Percentiles rank a stretch among this genome's conserved stretches.
phyloP scores from a whole-genome alignment of 352 stramenopile species.

The Plasmopara muralis region DNA sequence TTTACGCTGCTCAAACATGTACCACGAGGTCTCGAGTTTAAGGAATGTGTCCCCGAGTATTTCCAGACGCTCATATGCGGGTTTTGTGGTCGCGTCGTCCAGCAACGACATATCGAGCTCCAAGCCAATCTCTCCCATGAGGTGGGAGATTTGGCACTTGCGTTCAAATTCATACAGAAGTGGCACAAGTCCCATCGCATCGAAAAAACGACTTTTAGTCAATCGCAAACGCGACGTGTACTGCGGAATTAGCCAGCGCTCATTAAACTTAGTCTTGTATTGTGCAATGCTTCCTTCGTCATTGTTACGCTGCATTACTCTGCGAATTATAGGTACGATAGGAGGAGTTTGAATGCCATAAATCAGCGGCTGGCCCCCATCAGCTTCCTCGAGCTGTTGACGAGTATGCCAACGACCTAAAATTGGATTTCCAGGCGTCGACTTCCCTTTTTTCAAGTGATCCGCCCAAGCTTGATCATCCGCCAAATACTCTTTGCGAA shows the following conservation, averaged over 20 bases:
- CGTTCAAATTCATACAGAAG: conserved; percentile 84
- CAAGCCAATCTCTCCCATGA: conserved; percentile 74
- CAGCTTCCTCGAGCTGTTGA: conserved; percentile 51
- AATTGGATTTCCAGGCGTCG: conserved; percentile 61
- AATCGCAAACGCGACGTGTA: conserved; percentile 59
- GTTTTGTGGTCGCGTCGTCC: conserved; percentile 79
- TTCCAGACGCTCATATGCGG: conserved; percentile 74
- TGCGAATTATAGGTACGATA: conserved; percentile 76
- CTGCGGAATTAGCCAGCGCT: conserved; percentile 65
- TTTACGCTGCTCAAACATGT: conserved; percentile 65
- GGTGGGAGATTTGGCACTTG: conserved; percentile 82
- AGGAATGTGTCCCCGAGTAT: conserved; percentile 81
- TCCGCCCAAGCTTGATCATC: conserved; percentile 41
- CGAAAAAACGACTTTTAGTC: conserved; percentile 66
- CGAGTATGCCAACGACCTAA: conserved; percentile 70
- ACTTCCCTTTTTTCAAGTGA: conserved; percentile 61
- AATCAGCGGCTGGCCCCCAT: conserved; percentile 52
- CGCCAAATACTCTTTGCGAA: conserved; percentile 39
- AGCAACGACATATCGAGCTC: conserved; percentile 71
- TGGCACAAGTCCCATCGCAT: conserved; percentile 76
- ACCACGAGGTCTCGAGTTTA: conserved; percentile 84
- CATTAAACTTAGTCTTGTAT: conserved; percentile 63
- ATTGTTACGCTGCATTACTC: conserved; percentile 74
- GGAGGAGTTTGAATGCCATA: conserved; percentile 63
- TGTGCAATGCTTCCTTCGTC: conserved; percentile 52